Conservation (phyloP, 1,284 basidiomycete genomes). For the Sanghuangporus baumii region DNA sequence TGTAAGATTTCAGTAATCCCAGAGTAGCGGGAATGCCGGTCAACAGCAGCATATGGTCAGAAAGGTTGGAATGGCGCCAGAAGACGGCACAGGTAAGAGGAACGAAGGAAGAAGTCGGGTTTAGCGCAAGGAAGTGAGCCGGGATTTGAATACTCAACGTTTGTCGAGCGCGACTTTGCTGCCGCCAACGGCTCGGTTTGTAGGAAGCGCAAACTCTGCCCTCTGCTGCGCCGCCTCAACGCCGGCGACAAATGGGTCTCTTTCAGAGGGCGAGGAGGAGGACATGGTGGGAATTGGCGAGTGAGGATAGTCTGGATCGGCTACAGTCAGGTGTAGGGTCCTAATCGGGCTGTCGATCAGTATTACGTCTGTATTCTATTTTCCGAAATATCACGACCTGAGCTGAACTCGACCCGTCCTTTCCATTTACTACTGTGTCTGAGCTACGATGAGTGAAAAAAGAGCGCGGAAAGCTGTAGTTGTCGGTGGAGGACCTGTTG, state of each 20-base stretch:
- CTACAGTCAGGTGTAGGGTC: background rate
- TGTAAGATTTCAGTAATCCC: background rate
- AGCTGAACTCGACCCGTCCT: background rate
- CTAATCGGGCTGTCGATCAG: background rate
- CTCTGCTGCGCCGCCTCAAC: background rate
- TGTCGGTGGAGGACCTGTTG: conserved; percentile 91
- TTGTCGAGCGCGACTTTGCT: background rate
- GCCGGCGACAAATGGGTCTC: background rate
- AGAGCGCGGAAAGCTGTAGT: conserved; percentile 44
- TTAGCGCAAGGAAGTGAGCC: background rate
- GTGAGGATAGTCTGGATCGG: background rate
- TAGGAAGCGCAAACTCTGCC: conserved; percentile 8
- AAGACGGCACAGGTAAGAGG: background rate
- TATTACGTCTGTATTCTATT: background rate
- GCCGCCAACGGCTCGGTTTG: conserved; percentile 12
- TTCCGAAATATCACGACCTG: background rate
- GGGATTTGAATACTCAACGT: conserved; percentile 3
- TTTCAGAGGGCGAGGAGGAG: background rate
- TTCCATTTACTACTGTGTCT: background rate
- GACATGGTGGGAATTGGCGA: background rate
- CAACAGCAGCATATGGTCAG: background rate
- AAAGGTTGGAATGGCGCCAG: background rate
- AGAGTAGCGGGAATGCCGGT: background rate
- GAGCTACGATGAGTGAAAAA: background rate
- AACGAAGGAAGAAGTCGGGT: background rate